Conservation (phyloP, 2,329 filamentous ascomycete genomes). For the Trichoderma pleuroti region DNA sequence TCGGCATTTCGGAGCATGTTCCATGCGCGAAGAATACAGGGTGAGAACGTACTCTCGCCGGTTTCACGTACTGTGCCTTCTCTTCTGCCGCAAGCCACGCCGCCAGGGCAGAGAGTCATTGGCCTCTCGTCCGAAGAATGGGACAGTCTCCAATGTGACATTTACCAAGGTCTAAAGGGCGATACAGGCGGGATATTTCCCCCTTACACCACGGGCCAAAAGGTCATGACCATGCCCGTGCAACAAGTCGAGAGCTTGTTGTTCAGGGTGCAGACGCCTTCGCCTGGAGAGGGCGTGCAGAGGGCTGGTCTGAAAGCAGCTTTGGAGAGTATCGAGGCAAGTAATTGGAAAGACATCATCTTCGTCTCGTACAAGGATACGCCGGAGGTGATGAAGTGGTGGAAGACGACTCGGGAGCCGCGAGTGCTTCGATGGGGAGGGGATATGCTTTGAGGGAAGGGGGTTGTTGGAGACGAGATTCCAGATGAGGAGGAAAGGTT, state of each 20-base stretch:
- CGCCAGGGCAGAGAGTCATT: background rate
- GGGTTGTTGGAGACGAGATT: background rate
- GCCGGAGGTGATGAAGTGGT: background rate
- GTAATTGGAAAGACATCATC: conserved; percentile 27
- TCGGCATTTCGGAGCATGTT: background rate
- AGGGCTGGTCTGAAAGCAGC: conserved; percentile 18
- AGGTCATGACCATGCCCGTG: background rate
- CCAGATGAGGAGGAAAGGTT: background rate
- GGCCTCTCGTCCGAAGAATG: background rate
- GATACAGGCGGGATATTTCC: background rate
- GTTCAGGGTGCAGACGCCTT: background rate
- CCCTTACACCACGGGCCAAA: background rate
- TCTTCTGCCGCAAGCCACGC: background rate
- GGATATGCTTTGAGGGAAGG: conserved; percentile 1
- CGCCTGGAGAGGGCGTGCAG: conserved; percentile 20
- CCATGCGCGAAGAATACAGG: background rate
- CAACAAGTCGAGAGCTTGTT: background rate
- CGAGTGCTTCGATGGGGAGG: conserved; percentile 9
- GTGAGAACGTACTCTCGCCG: too few relatives aligned
- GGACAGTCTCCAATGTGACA: background rate
- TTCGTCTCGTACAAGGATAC: conserved; percentile 23
- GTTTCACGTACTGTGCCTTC: background rate
- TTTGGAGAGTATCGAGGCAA: conserved; percentile 20
- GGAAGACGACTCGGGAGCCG: background rate
- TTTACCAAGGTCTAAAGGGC: background rate